Conservation (phyloP, 169 alveolate genomes). For the Plasmodium coatneyi region DNA sequence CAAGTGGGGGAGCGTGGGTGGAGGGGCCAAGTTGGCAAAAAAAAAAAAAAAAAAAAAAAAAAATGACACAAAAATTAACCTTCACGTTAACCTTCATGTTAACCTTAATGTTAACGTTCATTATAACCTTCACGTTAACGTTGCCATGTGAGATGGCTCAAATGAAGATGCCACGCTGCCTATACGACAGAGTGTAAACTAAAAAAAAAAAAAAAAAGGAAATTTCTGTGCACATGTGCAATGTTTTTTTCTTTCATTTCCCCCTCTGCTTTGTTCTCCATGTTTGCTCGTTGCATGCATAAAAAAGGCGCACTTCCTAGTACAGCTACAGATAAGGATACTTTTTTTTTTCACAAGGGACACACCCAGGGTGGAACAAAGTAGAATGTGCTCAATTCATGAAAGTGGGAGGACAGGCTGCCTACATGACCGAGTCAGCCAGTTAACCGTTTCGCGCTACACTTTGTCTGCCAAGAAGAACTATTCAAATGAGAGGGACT, state of each 20-base stretch:
- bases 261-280: not conserved
- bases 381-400: not conserved
- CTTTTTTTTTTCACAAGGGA: not conserved
- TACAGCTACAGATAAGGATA: not conserved
- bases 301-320: not conserved
- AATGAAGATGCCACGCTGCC: not conserved
- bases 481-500: slow-evolving; percentile 57
- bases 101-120: not conserved
- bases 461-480: not conserved
- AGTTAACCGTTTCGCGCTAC: not conserved
- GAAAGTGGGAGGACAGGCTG: not conserved
- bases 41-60: not conserved
- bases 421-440: not conserved
- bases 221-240: not conserved
- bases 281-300: not conserved
- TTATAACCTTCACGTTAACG: not conserved
- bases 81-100: no score
- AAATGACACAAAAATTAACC: not conserved
- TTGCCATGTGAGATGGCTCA: not conserved
- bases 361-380: not conserved
- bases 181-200: not conserved
- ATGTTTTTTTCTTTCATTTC: not conserved
- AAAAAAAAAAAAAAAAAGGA: not conserved
- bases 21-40: not conserved
- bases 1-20: not conserved